Evolutionary conservation across 2,329 filamentous ascomycete genomes (phyloP).

Genomic region (Tricladium varicosporioides): DNA sequence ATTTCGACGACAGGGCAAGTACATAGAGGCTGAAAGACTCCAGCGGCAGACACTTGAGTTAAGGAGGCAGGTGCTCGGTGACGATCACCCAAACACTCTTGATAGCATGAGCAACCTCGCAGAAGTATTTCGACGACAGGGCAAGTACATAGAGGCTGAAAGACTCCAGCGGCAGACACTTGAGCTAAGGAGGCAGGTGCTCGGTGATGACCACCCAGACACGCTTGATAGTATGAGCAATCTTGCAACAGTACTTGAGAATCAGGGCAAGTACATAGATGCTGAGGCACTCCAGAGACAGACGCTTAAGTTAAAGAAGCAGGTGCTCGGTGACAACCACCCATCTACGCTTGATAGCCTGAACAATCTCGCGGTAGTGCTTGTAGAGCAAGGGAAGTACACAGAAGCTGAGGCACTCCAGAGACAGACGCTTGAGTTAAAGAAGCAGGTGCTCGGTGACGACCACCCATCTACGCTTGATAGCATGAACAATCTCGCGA

Average conservation of each 20-base stretch:
- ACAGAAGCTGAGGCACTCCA: not conserved
- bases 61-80: not conserved
- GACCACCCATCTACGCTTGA: constrained; percentile 4
- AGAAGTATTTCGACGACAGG: not conserved
- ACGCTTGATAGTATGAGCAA: constrained; percentile 3
- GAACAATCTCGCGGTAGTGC: not conserved
- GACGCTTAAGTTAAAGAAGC: not conserved
- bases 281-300: not conserved
- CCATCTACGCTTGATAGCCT: not conserved
- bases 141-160: constrained; percentile 3
- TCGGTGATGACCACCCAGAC: constrained; percentile 1
- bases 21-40: not conserved
- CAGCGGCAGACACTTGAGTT: not conserved
- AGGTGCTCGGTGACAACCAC: not conserved
- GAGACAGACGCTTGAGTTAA: not conserved
- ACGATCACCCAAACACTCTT: constrained; percentile 1
- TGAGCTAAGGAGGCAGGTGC: not conserved
- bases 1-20: not conserved
- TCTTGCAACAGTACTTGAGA: not conserved
- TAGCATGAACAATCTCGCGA: constrained; percentile 1
- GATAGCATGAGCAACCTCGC: constrained; percentile 1
- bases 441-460: not conserved
- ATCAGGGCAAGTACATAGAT: constrained; percentile 1
- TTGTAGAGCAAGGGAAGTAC: not conserved
- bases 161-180: constrained; percentile 3